These are phyloP conservation scores for Bimuria novae-zelandiae DNA, from an alignment of 2,329 filamentous ascomycete species.

Conservation along the genomic window DNA sequence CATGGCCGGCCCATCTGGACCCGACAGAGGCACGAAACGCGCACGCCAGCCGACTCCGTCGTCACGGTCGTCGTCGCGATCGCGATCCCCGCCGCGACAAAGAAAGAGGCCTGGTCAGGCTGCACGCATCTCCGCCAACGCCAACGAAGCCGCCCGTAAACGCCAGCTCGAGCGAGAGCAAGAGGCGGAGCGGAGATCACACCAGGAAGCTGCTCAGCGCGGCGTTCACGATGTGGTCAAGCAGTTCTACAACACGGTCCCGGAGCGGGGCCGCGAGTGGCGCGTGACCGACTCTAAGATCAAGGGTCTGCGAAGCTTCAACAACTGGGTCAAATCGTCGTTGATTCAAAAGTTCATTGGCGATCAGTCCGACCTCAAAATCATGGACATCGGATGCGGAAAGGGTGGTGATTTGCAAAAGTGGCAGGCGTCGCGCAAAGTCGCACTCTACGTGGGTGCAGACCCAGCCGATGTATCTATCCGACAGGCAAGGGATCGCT, in stretches of 20 bases:
- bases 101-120: constrained; percentile 62
- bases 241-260: constrained; percentile 95
- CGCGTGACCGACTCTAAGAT: constrained; percentile 92
- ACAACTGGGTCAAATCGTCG: constrained; percentile 99
- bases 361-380: constrained; percentile 64
- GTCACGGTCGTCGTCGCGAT: constrained; percentile 43
- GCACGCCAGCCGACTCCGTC: constrained; percentile 41
- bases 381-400: constrained; percentile 93
- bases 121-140: constrained; percentile 66
- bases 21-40: constrained; percentile 31
- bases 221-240: constrained; percentile 84
- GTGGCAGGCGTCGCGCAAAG: constrained; percentile 88
- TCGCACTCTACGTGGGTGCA: constrained; percentile 91
- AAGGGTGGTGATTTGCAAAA: constrained; percentile 96
- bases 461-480: constrained; percentile 94
- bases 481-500: constrained; percentile 84
- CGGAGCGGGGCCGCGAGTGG: constrained; percentile 92
- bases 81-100: constrained; percentile 60
- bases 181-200: constrained; percentile 54
- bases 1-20: constrained; percentile 26
- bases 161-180: constrained; percentile 48
- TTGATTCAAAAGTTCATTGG: constrained; percentile 88
- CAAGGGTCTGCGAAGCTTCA: constrained; percentile 90
- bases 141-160: constrained; percentile 69
- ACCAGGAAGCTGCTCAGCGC: constrained; percentile 48